Evolutionary conservation across 345 rosid species (phyloP), one percentile per base, ranked within the genome.

Genomic region (Moringa oleifera): DNA sequence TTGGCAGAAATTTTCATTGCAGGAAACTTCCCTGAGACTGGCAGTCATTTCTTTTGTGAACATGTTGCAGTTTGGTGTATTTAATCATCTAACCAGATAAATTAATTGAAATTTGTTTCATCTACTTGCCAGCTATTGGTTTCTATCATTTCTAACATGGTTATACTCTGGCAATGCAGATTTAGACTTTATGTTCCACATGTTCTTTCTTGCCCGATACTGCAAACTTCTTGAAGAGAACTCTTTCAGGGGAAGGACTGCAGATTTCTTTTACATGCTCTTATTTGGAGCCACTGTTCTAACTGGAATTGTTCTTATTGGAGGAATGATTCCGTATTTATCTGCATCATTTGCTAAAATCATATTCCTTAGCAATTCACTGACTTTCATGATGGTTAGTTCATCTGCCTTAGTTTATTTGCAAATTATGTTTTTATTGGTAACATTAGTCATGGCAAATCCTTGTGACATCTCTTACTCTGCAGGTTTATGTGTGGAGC

Each of bases 221-320:
- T 95, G 96, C 85, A 94, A 94, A 68, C 93, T 94, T 65, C 96
- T 91, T 0, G 99, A 94, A 78, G 97, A 94, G 79, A 94, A 94
- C 77, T 87, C 99, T 9, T 94, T 94, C 69, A 76, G 99, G 82
- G 97, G 96, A 60, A 88, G 91, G 78, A 94, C 97, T 20, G 99
- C 99, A 0, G 96, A 94, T 78, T 94, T 94, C 78, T 88, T 94
- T 67, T 94, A 89, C 85, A 89, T 95, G 99, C 96, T 95, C 21
- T 64, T 95, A 6, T 91, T 95, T 73, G 98, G 99, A 52, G 98
- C 98, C n/a, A 72, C 85, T 57, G 85, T 89, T 71, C 58, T 91
- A 57, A 95, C 98, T 16, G 87, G 90, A 58, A 87, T 84, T 63
- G 97, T 95, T 51, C 96, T 95, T 46, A 25, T 89, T 21, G 99